Percentiles rank a stretch among this genome's conserved stretches.
Conservation (phyloP, 768 basidiomycete species). For the Macrolepiota fuliginosa region DNA sequence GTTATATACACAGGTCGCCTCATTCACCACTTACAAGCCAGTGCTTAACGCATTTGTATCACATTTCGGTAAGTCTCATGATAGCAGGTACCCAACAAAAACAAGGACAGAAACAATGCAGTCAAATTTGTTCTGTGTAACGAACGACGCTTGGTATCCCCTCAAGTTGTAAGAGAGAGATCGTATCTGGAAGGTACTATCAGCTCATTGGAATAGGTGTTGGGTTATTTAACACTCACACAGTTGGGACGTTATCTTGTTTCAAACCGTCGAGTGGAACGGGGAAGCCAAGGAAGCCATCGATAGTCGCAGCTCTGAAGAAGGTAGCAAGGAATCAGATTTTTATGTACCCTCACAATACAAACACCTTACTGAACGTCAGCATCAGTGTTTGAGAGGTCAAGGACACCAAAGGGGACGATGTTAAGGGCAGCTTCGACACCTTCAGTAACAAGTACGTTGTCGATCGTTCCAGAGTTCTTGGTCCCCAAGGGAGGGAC, state of each 20-base stretch:
- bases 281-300: constrained; percentile 5
- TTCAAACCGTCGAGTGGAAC: constrained; percentile 1
- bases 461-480: constrained; percentile 55
- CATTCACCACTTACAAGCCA: not conserved
- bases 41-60: not conserved
- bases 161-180: not conserved
- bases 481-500: constrained; percentile 47
- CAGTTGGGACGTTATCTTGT: constrained; percentile 1
- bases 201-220: not conserved
- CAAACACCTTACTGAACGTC: constrained; percentile 31
- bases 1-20: too few species aligned
- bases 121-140: too few species aligned
- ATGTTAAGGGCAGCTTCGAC: constrained; percentile 47
- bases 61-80: not conserved
- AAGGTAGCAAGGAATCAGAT: not conserved
- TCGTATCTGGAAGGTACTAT: not conserved
- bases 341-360: not conserved
- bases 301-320: constrained; percentile 1
- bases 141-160: not conserved
- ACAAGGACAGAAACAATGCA: not conserved
- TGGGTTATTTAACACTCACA: not conserved
- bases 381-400: constrained; percentile 41
- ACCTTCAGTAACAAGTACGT: constrained; percentile 58
- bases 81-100: not conserved
- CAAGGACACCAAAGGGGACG: constrained; percentile 51